Base-by-base conservation (phyloP, 2,329 filamentous ascomycete species). In the Xylaria sp. region DNA sequence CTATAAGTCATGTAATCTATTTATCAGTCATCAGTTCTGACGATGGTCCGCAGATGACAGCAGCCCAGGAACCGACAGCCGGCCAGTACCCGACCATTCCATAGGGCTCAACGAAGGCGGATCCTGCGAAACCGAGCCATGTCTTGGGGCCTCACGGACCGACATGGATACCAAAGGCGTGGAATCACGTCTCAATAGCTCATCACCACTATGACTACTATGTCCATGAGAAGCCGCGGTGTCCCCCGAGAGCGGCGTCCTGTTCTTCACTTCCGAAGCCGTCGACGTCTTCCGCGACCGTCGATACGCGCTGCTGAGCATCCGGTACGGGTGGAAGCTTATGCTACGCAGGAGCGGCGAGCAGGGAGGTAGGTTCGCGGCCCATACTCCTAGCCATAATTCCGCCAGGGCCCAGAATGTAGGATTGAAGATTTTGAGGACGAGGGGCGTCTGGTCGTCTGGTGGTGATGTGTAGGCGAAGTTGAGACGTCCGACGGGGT, bases 391-490 rank as follows among this genome's bases (percentile, higher is more conserved):
- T 6, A 71, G 56, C 68, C 68, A 71, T 2, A 71, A 31, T 28
- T 71, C 68, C 1, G 68, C 59, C 4, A 71, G 15, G 4, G 68
- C 68, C 68, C 68, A 71, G 59, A 71, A 71, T 2, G 68, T 71
- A 7, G 68, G 68, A 42, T 71, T 71, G 66, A 71, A 71, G 5
- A 71, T 36, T n/a, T 71, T 61, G 46, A 71, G 62, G 7, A 71
- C 68, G 17, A 71, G 68, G 0, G 68, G 68, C 10, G 68, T 71
- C 56, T 69, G 56, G 63, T 66, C 63, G 66, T 63, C 66, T 17
- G 69, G 69, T 3, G 69, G 69, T 44, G 69, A 28, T 15, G 33
- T 57, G 36, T 71, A 71, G 23, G 69, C 69, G 63, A 71, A 71
- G 31, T 71, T 69, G 15, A 71, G 63, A 17, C 69, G 66, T 3